Percentiles rank a stretch among this genome's conserved stretches.
Conservation (phyloP, 306 rosid genomes). For the Fragaria vesca region DNA sequence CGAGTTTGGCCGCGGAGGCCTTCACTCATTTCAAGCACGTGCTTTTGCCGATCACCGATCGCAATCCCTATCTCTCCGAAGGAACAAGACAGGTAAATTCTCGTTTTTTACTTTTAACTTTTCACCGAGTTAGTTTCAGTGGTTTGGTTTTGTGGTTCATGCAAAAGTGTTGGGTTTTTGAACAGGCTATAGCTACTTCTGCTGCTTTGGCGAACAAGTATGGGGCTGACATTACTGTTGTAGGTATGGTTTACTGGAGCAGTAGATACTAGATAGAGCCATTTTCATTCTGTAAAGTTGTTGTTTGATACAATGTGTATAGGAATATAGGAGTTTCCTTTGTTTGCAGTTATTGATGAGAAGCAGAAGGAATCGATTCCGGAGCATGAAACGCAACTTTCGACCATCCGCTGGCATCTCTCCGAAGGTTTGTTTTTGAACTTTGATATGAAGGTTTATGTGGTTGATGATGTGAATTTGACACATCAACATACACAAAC, state of each 20-base stretch:
- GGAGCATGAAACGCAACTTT: constrained; percentile 78
- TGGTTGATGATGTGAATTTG: background rate
- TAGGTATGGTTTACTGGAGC: constrained; percentile 48
- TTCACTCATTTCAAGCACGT: constrained; percentile 72
- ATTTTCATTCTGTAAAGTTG: background rate
- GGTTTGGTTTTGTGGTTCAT: background rate
- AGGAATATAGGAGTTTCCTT: constrained; percentile 25
- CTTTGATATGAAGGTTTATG: background rate
- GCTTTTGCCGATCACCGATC: constrained; percentile 81
- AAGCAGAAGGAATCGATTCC: constrained; percentile 77
- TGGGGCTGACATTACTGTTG: constrained; percentile 90
- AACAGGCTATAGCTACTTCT: constrained; percentile 71
- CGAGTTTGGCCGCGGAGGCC: constrained; percentile 50
- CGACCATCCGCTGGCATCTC: constrained; percentile 87
- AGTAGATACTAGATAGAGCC: constrained; percentile 1
- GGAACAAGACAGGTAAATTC: constrained; percentile 68
- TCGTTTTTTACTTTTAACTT: background rate
- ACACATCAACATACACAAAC: background rate
- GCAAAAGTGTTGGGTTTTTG: constrained; percentile 8
- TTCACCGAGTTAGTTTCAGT: background rate
- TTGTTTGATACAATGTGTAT: constrained; percentile 18
- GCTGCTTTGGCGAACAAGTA: constrained; percentile 84
- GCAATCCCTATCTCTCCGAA: constrained; percentile 82
- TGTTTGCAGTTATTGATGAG: constrained; percentile 78
- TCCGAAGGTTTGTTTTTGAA: constrained; percentile 61